Percentiles rank a stretch among this genome's conserved stretches.
phyloP scores from a whole-genome alignment of 2,329 filamentous ascomycete species.

The Aureobasidium sp. region DNA sequence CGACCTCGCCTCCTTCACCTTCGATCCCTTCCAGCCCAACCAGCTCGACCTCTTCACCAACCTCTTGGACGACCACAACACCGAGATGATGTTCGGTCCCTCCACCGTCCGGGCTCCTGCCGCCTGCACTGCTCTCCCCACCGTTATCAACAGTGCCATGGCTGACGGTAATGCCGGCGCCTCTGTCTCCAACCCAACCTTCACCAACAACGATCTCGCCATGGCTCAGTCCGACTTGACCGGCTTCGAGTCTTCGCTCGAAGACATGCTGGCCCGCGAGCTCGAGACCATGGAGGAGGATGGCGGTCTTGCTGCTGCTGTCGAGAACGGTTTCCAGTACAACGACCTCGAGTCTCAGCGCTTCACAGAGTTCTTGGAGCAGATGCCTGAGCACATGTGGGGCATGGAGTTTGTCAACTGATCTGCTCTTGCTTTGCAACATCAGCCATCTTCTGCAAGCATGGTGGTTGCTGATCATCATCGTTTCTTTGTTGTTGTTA shows the following conservation, averaged over 20 bases:
- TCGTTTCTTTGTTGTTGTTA: neutral
- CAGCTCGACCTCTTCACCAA: constrained; percentile 12
- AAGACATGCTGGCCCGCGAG: constrained; percentile 1
- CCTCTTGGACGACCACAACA: constrained; percentile 9
- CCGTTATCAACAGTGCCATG: neutral
- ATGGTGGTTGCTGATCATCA: neutral
- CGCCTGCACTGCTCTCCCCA: constrained; percentile 1
- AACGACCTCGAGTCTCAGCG: constrained; percentile 12
- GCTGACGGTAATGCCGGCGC: neutral
- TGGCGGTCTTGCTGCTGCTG: neutral
- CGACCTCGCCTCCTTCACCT: constrained; percentile 11
- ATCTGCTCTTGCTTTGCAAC: neutral
- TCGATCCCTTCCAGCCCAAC: constrained; percentile 3
- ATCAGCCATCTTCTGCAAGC: neutral
- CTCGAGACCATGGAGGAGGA: constrained; percentile 9
- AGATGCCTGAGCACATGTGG: constrained; percentile 15
- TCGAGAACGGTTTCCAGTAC: constrained; percentile 2
- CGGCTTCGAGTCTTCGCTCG: constrained; percentile 10
- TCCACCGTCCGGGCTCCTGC: neutral
- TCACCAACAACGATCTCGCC: constrained; percentile 1
- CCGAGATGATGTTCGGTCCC: neutral
- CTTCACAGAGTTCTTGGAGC: constrained; percentile 12
- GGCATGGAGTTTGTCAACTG: constrained; percentile 14
- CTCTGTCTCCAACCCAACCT: neutral
- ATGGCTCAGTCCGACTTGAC: constrained; percentile 2